Evolutionary conservation across 2,329 filamentous ascomycete species (phyloP).

Genomic region (Claviceps lovelessii): DNA sequence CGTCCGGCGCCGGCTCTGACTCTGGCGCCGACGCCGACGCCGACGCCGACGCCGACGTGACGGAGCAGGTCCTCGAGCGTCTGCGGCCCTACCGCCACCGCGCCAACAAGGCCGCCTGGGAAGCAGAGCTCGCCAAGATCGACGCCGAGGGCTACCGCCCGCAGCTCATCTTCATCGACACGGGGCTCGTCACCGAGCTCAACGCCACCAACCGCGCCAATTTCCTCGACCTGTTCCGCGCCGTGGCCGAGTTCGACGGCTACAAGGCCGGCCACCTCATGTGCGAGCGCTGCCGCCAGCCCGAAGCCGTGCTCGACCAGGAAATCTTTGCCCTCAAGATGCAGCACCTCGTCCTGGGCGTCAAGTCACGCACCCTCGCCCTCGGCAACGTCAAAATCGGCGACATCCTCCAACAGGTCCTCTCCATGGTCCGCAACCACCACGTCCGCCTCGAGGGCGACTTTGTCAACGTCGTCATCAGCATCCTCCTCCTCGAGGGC

Average conservation of each 20-base stretch:
- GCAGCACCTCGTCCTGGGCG: conserved; percentile 85
- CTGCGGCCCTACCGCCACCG: conserved; percentile 55
- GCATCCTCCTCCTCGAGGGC: conserved; percentile 82
- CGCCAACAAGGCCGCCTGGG: conserved; percentile 57
- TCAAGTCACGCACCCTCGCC: conserved; percentile 83
- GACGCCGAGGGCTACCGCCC: conserved; percentile 81
- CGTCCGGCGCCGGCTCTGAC: conserved; percentile 20
- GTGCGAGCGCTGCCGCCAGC: conserved; percentile 89
- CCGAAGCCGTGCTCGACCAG: conserved; percentile 72
- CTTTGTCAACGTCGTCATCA: conserved; percentile 96
- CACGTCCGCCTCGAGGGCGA: conserved; percentile 93
- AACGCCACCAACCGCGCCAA: conserved; percentile 76
- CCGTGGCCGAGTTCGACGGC: conserved; percentile 90
- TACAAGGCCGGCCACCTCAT: conserved; percentile 91
- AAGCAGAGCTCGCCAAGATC: conserved; percentile 56
- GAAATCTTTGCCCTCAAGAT: conserved; percentile 92
- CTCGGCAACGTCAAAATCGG: conserved; percentile 92
- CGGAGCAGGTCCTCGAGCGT: conserved; percentile 69
- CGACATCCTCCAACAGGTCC: conserved; percentile 79
- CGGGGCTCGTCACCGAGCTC: conserved; percentile 84
- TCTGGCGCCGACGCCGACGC: conserved; percentile 24
- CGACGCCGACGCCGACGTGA: conserved; percentile 63
- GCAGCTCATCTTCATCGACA: conserved; percentile 94
- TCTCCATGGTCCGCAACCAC: conserved; percentile 80
- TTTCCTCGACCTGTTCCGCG: conserved; percentile 90